Percentiles rank a stretch among this genome's conserved stretches.
Evolutionary conservation across 1,284 basidiomycete species (phyloP).

Genomic region (Crepidotus sp.): DNA sequence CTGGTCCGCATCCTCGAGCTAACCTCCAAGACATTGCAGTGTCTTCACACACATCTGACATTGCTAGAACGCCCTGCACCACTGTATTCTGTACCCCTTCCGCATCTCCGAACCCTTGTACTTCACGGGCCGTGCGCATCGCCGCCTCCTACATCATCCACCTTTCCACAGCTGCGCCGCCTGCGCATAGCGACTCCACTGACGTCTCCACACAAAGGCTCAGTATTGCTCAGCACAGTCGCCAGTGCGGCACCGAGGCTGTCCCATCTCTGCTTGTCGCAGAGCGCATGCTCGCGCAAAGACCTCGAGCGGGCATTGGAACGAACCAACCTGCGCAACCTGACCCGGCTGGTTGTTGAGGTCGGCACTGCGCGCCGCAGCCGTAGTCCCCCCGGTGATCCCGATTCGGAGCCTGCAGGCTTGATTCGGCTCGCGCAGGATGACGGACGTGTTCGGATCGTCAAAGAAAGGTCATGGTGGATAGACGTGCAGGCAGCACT

Average conservation of each 20-base stretch:
- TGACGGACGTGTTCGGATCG: slow-evolving; percentile 13
- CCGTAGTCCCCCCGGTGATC: slow-evolving; percentile 4
- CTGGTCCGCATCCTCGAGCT: slow-evolving; percentile 10
- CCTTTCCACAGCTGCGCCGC: slow-evolving; percentile 8
- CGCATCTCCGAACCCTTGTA: slow-evolving; percentile 8
- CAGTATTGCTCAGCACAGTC: slow-evolving; percentile 12
- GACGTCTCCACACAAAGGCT: slow-evolving; percentile 5
- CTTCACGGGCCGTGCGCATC: slow-evolving; percentile 12
- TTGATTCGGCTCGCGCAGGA: slow-evolving; percentile 8
- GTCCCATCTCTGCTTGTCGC: slow-evolving; percentile 9
- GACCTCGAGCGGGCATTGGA: slow-evolving; percentile 15
- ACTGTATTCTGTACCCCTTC: slow-evolving; percentile 11
- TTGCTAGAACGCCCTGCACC: slow-evolving; percentile 10
- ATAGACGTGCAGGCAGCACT: slow-evolving; percentile 15
- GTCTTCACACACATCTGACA: slow-evolving; percentile 10
- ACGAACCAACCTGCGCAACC: slow-evolving; percentile 9
- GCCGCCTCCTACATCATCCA: neutral
- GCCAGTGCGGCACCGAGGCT: slow-evolving; percentile 10
- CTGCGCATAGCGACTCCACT: slow-evolving; percentile 7
- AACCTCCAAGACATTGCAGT: slow-evolving; percentile 7
- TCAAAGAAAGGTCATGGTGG: slow-evolving; percentile 13
- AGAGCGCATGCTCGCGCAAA: slow-evolving; percentile 6
- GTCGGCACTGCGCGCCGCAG: slow-evolving; percentile 7
- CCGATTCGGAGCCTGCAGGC: slow-evolving; percentile 4
- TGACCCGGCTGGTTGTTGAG: slow-evolving; percentile 14